These are phyloP conservation scores for Scutellaria baicalensis DNA, from an alignment of 257 asterid genomes.

Conservation along the genomic window DNA sequence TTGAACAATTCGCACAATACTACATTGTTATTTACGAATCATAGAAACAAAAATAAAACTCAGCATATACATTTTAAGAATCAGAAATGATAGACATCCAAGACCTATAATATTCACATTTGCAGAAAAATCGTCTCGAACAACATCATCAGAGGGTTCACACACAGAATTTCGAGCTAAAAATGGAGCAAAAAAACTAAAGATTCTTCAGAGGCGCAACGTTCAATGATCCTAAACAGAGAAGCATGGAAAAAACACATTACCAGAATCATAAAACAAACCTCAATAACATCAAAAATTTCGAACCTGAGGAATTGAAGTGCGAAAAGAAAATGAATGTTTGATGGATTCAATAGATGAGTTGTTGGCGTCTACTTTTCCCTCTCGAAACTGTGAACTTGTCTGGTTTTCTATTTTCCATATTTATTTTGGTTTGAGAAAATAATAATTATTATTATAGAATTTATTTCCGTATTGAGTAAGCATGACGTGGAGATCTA, in stretches of 20 bases:
- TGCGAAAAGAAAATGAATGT: too few relatives aligned
- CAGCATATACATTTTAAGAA: neutral
- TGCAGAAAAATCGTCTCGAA: too few relatives aligned
- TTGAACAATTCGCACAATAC: neutral
- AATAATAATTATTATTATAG: too few relatives aligned
- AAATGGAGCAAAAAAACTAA: neutral
- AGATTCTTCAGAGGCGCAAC: neutral
- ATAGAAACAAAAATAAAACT: neutral
- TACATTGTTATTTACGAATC: neutral
- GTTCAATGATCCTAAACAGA: neutral
- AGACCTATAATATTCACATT: too few relatives aligned
- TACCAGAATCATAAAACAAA: too few relatives aligned
- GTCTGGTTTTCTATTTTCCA: neutral
- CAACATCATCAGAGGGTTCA: too few relatives aligned
- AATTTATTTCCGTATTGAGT: too few relatives aligned
- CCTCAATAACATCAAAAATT: neutral
- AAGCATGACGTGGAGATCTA: too few relatives aligned
- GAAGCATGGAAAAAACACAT: neutral
- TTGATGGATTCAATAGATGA: too few relatives aligned
- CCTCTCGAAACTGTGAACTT: neutral
- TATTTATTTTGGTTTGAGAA: too few relatives aligned
- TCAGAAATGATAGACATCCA: neutral
- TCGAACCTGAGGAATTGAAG: neutral
- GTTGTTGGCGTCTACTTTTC: neutral
- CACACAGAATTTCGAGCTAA: too few relatives aligned